Percentiles rank a stretch among this genome's conserved stretches.
Evolutionary conservation across 768 basidiomycete genomes (phyloP).

Genomic region (Mycena metata): DNA sequence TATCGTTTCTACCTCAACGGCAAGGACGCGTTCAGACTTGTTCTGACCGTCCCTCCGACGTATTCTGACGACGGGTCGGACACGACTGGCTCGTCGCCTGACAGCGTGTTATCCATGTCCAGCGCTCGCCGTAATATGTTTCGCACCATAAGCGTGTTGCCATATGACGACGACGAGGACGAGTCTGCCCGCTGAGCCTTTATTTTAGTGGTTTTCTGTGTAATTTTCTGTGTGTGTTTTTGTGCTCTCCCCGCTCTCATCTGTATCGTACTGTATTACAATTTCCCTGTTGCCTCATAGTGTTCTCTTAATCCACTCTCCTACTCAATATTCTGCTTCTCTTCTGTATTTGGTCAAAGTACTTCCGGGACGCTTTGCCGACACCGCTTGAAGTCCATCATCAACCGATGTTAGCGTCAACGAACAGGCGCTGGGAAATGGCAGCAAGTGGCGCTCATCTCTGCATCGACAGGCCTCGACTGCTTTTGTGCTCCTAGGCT

Average conservation of each 20-base stretch:
- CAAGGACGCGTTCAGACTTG: slow-evolving; percentile 93
- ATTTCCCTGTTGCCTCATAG: not conserved
- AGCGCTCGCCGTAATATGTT: slow-evolving; percentile 46
- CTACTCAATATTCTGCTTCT: slow-evolving; percentile 28
- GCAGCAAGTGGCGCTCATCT: no score
- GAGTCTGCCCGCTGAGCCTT: slow-evolving; percentile 50
- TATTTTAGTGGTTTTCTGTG: not conserved
- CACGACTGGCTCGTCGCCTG: slow-evolving; percentile 44
- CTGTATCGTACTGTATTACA: slow-evolving; percentile 19
- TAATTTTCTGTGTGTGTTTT: not conserved
- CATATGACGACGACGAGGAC: slow-evolving; percentile 60
- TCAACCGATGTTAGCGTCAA: not conserved
- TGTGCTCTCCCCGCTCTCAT: not conserved
- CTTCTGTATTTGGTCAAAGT: slow-evolving; percentile 8
- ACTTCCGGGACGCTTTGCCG: not conserved
- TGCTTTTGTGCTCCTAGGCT: no score
- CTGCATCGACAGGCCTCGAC: no score
- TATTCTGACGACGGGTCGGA: slow-evolving; percentile 53
- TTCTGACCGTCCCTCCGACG: slow-evolving; percentile 68
- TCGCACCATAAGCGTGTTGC: slow-evolving; percentile 60
- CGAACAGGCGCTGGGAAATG: no score
- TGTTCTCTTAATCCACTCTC: slow-evolving; percentile 10
- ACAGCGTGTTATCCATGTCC: slow-evolving; percentile 36
- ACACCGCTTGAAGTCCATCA: not conserved
- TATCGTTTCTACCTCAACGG: slow-evolving; percentile 97